Evolutionary conservation across 495 filamentous ascomycete genomes (phyloP), one percentile per base, ranked within the genome.

Genomic region (Aspergillus indologenus): DNA sequence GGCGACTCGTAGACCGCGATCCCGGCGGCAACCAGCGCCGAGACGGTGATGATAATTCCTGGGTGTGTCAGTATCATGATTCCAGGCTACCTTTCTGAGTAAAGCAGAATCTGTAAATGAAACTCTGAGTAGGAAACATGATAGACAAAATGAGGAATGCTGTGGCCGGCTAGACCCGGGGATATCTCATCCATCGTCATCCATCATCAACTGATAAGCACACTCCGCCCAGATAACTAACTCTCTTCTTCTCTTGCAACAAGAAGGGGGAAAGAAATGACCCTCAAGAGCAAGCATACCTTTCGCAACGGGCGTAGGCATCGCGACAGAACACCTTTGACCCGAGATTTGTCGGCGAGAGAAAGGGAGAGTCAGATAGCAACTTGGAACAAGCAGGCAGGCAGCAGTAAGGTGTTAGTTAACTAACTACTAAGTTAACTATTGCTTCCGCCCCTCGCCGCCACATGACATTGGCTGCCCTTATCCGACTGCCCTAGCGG

Each of bases 1-100:
- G 89, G 90, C 20, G 84, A 90, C 68, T 94, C 89, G 72, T 96
- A 96, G 56, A 93, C 80, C 42, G 90, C 91, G 54, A 94, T 85
- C 7, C 90, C 90, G 45, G 90, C 90, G 58, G 90, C 90, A 24
- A 91, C 85, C 34, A 90, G 81, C 21, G 92, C 83, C 44, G 87
- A 83, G 15, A 90, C 80, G 60, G 84, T 88, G 64, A 94, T 83
- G 17, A 94, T 87, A 68, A 90, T 83, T 65, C 86, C 91, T 93
- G 48, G 18, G 17, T 40, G 29, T 24, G 48, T 51, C 48, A 78
- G 42, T 11, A 8, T 40, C 34, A 58, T 58, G 45, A 55, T 46
- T 52, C 40, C 23, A 50, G 24, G 43, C 57, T 22, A 45, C 52
- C 43, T 59, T 17, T 23, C n/a, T 47, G 14, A 31, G 3, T 4